Evolutionary conservation across 148 eudicot genomes (phyloP).

Genomic region (Talinum fruticosum): DNA sequence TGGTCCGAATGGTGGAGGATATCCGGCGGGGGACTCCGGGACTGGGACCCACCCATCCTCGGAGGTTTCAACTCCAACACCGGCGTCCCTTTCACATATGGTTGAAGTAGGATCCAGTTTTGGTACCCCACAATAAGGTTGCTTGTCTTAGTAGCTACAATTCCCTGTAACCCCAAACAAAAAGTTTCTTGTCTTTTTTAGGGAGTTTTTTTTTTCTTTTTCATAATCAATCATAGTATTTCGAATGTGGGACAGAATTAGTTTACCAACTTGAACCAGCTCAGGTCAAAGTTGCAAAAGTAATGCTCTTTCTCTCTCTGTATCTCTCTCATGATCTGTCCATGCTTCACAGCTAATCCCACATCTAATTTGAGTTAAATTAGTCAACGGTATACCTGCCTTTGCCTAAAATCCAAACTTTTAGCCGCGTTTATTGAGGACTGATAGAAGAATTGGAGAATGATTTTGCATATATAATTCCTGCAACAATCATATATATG

Average conservation of each 20-base stretch:
- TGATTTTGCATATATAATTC: no score
- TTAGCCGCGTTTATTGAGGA: neutral
- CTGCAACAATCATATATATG: no score
- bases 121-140: constrained; percentile 27
- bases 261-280: constrained; percentile 27
- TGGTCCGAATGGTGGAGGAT: constrained; percentile 61
- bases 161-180: constrained; percentile 19
- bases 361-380: neutral
- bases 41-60: constrained; percentile 42
- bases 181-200: neutral
- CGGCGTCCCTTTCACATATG: constrained; percentile 22
- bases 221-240: constrained; percentile 9
- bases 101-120: constrained; percentile 40
- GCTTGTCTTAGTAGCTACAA: constrained; percentile 19
- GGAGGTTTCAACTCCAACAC: constrained; percentile 51
- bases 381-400: constrained; percentile 16
- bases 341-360: constrained; percentile 16
- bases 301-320: neutral
- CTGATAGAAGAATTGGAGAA: neutral
- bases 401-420: neutral
- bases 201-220: neutral
- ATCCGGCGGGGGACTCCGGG: constrained; percentile 37
- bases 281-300: constrained; percentile 10
- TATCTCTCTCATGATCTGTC: neutral
- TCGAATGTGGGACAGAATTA: constrained; percentile 23